phyloP scores from a whole-genome alignment of 768 basidiomycete genomes.

The Asterophora lycoperdoides region DNA sequence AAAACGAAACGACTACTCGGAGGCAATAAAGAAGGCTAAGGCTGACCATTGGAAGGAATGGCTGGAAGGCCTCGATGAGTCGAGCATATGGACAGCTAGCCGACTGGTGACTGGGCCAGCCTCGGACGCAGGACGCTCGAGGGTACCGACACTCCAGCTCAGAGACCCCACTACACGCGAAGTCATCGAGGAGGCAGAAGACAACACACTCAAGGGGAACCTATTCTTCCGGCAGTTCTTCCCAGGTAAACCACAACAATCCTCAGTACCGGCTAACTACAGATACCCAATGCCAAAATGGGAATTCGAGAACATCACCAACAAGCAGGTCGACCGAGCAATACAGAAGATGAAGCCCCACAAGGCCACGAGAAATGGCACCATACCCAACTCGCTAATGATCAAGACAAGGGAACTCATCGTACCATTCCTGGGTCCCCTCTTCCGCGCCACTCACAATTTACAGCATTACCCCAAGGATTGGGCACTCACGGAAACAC shows the following conservation, averaged over 20 bases:
- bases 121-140: constrained; percentile 25
- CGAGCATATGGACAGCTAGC: too few relatives aligned
- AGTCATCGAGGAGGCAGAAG: not conserved
- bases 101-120: constrained; percentile 11
- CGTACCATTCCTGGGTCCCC: too few relatives aligned
- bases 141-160: too few relatives aligned
- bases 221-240: constrained; percentile 14
- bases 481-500: not conserved
- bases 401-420: constrained; percentile 20
- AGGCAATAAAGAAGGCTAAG: constrained; percentile 23
- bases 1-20: too few relatives aligned
- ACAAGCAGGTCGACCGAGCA: constrained; percentile 21
- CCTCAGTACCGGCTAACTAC: constrained; percentile 6
- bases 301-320: constrained; percentile 12
- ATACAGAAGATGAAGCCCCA: constrained; percentile 26
- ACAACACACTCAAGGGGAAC: constrained; percentile 24
- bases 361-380: constrained; percentile 28
- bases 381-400: constrained; percentile 29
- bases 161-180: not conserved
- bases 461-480: not conserved
- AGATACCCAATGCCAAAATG: constrained; percentile 25
- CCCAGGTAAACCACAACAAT: not conserved
- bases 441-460: constrained; percentile 23
- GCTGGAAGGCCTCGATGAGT: constrained; percentile 24
- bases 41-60: constrained; percentile 24